phyloP scores from a whole-genome alignment of 2,329 filamentous ascomycete species.

The Penicillium sp. region DNA sequence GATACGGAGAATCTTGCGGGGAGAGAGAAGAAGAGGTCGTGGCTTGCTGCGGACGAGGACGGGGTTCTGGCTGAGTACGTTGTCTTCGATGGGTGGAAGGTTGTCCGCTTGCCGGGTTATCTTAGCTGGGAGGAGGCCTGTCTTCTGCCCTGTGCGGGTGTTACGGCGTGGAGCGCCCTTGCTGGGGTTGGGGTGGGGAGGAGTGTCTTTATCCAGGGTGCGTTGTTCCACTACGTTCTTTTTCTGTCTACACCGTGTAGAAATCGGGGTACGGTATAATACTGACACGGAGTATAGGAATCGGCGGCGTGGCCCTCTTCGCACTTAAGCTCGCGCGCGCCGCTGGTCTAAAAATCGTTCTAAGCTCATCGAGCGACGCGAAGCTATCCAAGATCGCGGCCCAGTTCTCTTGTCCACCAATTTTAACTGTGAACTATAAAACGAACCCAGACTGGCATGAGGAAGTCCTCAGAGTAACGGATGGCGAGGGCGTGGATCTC shows the following conservation, averaged over 20 bases:
- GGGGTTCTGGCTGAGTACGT: not conserved
- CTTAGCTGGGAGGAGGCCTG: not conserved
- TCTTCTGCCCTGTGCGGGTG: not conserved
- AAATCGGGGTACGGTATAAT: no score
- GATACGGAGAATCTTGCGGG: not conserved
- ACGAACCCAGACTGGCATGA: conserved; percentile 11
- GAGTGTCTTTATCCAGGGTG: not conserved
- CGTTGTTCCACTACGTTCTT: no score
- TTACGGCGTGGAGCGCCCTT: not conserved
- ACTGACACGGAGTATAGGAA: no score
- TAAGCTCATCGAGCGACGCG: conserved; percentile 19
- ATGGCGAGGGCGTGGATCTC: conserved; percentile 47
- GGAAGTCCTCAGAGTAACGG: conserved; percentile 32
- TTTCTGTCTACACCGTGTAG: no score
- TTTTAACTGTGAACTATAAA: conserved; percentile 47
- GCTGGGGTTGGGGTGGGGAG: not conserved
- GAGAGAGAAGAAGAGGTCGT: no score
- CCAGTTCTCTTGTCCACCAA: no score
- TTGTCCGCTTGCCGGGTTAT: not conserved
- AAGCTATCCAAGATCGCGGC: conserved; percentile 2
- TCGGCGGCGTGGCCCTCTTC: not conserved
- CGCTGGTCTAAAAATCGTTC: not conserved
- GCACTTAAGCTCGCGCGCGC: not conserved
- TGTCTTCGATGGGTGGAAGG: no score
- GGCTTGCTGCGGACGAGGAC: not conserved